phyloP scores from a whole-genome alignment of 2,329 filamentous ascomycete species.

The Ambrosiella cleistominuta region DNA sequence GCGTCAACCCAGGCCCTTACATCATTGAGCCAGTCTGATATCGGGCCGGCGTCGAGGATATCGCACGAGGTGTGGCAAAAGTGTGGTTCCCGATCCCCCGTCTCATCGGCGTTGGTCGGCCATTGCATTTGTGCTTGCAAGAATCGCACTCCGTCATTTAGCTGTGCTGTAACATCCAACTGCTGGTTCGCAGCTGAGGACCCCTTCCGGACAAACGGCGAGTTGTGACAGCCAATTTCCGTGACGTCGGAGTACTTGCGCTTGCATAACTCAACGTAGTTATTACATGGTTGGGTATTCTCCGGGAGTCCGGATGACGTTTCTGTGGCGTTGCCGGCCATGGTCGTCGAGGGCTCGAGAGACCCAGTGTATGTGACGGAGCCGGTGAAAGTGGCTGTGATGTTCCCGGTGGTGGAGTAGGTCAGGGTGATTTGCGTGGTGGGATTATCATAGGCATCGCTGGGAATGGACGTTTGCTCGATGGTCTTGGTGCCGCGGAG shows the following conservation, averaged over 20 bases:
- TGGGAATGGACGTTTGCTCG: constrained; percentile 24
- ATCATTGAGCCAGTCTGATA: constrained; percentile 51
- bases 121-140: constrained; percentile 47
- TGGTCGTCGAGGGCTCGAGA: constrained; percentile 19
- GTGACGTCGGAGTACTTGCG: constrained; percentile 71
- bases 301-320: constrained; percentile 31
- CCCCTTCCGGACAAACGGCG: constrained; percentile 52
- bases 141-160: constrained; percentile 58
- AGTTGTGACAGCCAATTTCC: constrained; percentile 63
- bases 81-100: constrained; percentile 35
- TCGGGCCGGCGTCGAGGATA: constrained; percentile 62
- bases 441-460: constrained; percentile 28
- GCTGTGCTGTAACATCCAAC: constrained; percentile 47
- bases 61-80: constrained; percentile 79
- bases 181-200: constrained; percentile 64
- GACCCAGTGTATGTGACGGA: constrained; percentile 30
- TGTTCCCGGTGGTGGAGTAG: constrained; percentile 21
- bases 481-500: constrained; percentile 23
- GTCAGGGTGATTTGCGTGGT: constrained; percentile 15
- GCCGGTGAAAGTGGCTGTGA: constrained; percentile 14
- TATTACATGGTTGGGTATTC: constrained; percentile 69
- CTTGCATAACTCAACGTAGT: constrained; percentile 56
- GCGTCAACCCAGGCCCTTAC: constrained; percentile 55
- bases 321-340: constrained; percentile 24
- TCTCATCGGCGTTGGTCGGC: constrained; percentile 25